These are phyloP conservation scores for Alternaria arborescens DNA, from an alignment of 2,329 filamentous ascomycete genomes.

Conservation along the genomic window DNA sequence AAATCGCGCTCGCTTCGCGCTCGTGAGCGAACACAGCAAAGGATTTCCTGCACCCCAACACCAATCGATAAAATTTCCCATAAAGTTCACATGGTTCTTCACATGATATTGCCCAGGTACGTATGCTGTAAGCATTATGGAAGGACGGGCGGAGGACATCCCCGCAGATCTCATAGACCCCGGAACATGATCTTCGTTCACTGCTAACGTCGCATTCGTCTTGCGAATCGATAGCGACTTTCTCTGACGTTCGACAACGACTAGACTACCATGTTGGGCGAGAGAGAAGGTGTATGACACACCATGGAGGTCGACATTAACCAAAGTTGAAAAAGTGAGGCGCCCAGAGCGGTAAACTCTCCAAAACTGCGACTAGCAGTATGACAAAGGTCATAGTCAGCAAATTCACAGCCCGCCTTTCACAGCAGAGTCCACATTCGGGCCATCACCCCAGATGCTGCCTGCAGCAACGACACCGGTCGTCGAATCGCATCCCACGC, in stretches of 20 bases:
- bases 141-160: background rate
- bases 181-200: background rate
- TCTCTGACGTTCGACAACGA: background rate
- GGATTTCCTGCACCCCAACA: background rate
- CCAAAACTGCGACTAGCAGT: background rate
- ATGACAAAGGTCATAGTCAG: constrained; percentile 1
- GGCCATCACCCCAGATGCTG: background rate
- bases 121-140: background rate
- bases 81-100: background rate
- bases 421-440: constrained; percentile 1
- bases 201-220: background rate
- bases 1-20: background rate
- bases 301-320: background rate
- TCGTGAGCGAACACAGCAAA: background rate
- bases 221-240: background rate
- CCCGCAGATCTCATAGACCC: constrained; percentile 3
- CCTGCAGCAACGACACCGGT: constrained; percentile 10
- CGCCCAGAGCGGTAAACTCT: background rate
- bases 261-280: background rate
- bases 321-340: constrained; percentile 6
- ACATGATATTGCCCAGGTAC: background rate
- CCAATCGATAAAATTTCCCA: background rate
- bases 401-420: background rate
- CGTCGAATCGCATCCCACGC: constrained; percentile 14
- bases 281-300: constrained; percentile 3